Evolutionary conservation across 257 asterid genomes (phyloP), one percentile per base, ranked within the genome.

Genomic region (Apocynum venetum): DNA sequence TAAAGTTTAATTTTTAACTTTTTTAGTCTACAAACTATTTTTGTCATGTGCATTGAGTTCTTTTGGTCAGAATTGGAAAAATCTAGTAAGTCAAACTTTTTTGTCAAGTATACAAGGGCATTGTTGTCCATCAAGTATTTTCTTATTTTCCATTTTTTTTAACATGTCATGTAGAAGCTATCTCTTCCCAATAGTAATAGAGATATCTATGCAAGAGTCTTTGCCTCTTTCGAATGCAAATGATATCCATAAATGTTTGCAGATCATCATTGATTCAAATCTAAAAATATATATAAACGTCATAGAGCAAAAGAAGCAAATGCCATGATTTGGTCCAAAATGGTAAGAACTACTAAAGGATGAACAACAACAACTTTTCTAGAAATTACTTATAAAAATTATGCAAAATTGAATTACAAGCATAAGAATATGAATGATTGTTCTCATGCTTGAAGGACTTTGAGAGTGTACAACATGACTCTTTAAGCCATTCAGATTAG

Each of bases 401-500:
- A 66, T 31, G 66, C 52, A 25, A 70, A 41, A 64, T 55, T 46
- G n/a, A 41, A 11, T 31, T 64, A 48, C 8, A 17, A n/a, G 61
- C 46, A 46, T 12, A 6, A 55, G 83, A 41, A 75, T 31, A 31
- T 3, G 47, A 43, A 10, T 10, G 73, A n/a, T 52, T 64, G 35
- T 46, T 46, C 76, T 86, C 88, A 86, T 64, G 86, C 86, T 80
- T 84, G 89, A 48, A 86, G 88, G 77, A 86, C 89, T 72, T 25
- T 86, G 89, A 70, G 86, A 86, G 57, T 86, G 89, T 79, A 86
- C 86, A 36, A 86, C 84, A 57, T 86, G 89, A 59, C 88, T 86
- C 77, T 80, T 86, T 75, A 84, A 75, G 47, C 89, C 89, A 76
- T 77, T 80, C 79, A 87, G 53, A 17, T 87, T 88, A 8, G 89